These are phyloP conservation scores for Gossypium davidsonii DNA, from an alignment of 441 rosid species.

Conservation along the genomic window DNA sequence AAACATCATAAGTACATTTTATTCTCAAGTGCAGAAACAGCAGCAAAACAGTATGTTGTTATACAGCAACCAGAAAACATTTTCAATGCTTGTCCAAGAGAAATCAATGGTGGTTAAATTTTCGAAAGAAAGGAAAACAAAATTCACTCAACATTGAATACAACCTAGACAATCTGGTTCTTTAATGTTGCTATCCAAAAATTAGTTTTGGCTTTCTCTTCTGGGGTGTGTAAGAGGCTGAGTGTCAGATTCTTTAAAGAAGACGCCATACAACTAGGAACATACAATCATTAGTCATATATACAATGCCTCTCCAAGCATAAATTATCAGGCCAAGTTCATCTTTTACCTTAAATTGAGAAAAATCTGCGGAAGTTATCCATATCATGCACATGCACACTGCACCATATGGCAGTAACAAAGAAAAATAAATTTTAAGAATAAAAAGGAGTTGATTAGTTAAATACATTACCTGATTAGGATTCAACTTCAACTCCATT, in stretches of 20 bases:
- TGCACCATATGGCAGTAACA: background rate
- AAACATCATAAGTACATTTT: background rate
- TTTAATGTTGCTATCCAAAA: background rate
- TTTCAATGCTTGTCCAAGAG: background rate
- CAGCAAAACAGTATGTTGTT: background rate
- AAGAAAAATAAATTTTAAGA: background rate
- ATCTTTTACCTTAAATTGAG: background rate
- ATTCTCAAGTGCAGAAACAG: background rate
- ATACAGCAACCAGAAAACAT: background rate
- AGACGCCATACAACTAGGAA: background rate
- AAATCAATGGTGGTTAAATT: background rate
- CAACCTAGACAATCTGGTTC: background rate
- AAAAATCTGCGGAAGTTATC: background rate
- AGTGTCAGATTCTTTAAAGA: background rate
- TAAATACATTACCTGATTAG: conserved; percentile 48
- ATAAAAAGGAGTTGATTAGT: background rate
- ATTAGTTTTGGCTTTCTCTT: background rate
- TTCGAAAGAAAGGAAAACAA: background rate
- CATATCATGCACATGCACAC: background rate
- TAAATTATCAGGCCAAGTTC: background rate
- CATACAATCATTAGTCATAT: background rate
- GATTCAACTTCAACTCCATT: conserved; percentile 78
- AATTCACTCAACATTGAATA: background rate
- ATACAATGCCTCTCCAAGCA: background rate
- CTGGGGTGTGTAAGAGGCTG: background rate